Base-by-base conservation (phyloP, 345 rosid genomes). In the Murraya koenigii region DNA sequence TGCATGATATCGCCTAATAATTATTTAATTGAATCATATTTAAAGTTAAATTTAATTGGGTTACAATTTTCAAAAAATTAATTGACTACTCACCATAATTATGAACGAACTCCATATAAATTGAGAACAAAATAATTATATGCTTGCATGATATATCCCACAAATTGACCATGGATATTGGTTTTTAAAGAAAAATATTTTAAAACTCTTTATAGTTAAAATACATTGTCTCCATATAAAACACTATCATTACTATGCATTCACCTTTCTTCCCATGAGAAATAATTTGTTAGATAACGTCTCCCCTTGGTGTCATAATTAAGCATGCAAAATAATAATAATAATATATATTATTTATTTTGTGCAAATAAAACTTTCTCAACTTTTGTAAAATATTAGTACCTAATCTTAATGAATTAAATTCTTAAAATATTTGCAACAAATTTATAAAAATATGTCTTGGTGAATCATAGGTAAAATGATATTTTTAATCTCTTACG, bases 331-430 rank as follows among this genome's bases (percentile, higher is more conserved):
- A 15, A 6, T 1, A 63, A n/a, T n/a, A n/a, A n/a, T n/a, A 6
- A 19, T 17, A 63, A 5, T 2, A 41, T 41, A 15, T 41, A 44
- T 44, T 0, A 41, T 11, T 44, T 44, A 44, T 44, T 44, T 11
- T 3, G 11, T 44, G 0, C 17, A 44, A 44, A 3, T 11, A 13
- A 44, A 1, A 13, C 15, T 13, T 11, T 0, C 49, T 44, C 17
- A 44, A 0, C 49, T 0, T 44, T 11, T 44, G 3, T 44, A 44
- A 13, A 44, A 0, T 44, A 11, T 44, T 44, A 11, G 0, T 3
- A 44, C 49, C 11, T 44, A 44, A 44, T 11, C 15, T 0, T 44
- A 10, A 44, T 44, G 49, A 13, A 44, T 44, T 4, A 44, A 44
- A 44, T 44, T 0, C 49, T 1, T 0, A 44, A 44, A 44, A 11